Base-by-base conservation (phyloP, 805 yeast genomes). In the Isabelozyma heimii region DNA sequence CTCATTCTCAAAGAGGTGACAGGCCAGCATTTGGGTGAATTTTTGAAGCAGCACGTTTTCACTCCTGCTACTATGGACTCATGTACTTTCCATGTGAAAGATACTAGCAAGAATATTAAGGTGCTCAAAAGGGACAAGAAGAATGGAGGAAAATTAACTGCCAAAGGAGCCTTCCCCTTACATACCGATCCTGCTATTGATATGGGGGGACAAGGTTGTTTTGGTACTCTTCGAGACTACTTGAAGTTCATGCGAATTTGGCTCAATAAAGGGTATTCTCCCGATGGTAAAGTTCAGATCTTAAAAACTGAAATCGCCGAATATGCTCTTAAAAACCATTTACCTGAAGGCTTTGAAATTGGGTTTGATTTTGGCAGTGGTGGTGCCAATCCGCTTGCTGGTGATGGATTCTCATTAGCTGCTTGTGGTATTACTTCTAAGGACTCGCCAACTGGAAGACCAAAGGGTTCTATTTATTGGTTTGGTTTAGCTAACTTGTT, bases 201-300 rank as follows among this genome's bases (percentile, higher is more conserved):
- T 50, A 66, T 72, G 70, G 78, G 77, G 7, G 78, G 78, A n/a
- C 75, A 67, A 47, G 78, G 78, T 2, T 61, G 70, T 45, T 68
- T 63, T 47, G 72, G 74, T 0, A 65, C 66, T 2, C 68, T 67
- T 1, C 62, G 57, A 2, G 78, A 73, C 54, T 73, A 65, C 47
- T 58, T 73, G 49, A 69, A 63, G 47, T 71, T 72, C 42, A 55
- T 73, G 24, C 61, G 77, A 39, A 52, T 70, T 10, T 71, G 75
- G 74, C 59, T 73, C 33, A 73, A 73, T 49, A 58, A 58, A 37
- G 78, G 78, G 0, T 45, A 50, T 12, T 67, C 75, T 40, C 73
- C 75, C 3, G 76, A 72, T 49, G 59, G 74, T 15, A 66, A 69
- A 0, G 49, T n/a, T 1, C 57, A 58, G n/a, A 52, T 72, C 5